Evolutionary conservation across 2,329 filamentous ascomycete species (phyloP), one percentile per base, ranked within the genome.

Genomic region (Teratosphaeria pseudoeucalypti): DNA sequence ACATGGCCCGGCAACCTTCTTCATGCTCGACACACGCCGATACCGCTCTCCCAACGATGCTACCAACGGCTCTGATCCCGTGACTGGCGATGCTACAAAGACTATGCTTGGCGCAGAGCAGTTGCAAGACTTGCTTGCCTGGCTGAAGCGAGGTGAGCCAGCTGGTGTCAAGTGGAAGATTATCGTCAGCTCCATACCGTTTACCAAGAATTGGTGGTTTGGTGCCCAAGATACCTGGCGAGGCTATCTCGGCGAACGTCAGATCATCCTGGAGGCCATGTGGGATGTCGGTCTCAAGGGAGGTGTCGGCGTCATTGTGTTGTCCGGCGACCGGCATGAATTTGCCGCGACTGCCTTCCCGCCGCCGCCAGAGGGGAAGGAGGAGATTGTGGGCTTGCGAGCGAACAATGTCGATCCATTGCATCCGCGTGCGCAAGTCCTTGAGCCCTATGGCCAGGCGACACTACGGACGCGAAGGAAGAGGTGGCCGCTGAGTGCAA

Each of bases 131-230:
- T 82, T 99, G 1, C 77, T 96, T 5, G 79, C 80, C 3, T 99
- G 88, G 82, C 80, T 99, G 23, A 78, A 78, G 11, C 84, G 82
- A 1, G 85, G 88, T 0, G 88, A 90, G 63, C 87, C 89, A 0
- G 77, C 78, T 34, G 90, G 90, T 0, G 86, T 96, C 0, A 86
- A 87, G 68, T 99, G 94, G 92, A 97, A 97, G 77, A 85, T 99
- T 67, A 79, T 99, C 56, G 86, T 92, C 19, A 92, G 89, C 47
- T 92, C 89, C 19, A 88, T 97, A 5, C 94, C 94, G 0, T 96
- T 99, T 72, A 97, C 94, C 6, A 95, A 96, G 77, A 99, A 99
- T 74, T 99, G 94, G 92, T 87, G 85, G 27, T 84, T 96, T 64
- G 92, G 94, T 64, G 85, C 85, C 2, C 81, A 86, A 62, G 94